phyloP scores from a whole-genome alignment of 2,329 filamentous ascomycete species.

The Talaromyces albobiverticillius region DNA sequence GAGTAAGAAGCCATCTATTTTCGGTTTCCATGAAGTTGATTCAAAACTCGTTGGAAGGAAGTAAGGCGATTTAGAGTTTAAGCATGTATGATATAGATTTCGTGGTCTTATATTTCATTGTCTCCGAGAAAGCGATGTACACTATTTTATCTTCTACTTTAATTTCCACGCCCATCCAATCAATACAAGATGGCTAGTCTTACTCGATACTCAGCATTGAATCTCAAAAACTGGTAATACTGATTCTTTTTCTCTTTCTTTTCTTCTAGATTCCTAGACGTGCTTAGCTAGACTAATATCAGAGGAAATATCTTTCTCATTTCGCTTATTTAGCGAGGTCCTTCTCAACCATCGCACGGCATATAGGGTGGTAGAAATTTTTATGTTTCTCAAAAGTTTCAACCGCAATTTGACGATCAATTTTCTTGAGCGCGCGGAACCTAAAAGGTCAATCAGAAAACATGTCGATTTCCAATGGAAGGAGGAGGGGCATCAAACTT shows the following conservation, averaged over 20 bases:
- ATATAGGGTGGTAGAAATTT: slow-evolving; percentile 96
- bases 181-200: too few relatives aligned
- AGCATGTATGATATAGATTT: not conserved
- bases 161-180: too few relatives aligned
- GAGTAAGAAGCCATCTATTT: slow-evolving; percentile 30
- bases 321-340: slow-evolving; percentile 52
- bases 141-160: too few relatives aligned
- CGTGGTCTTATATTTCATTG: too few relatives aligned
- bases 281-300: too few relatives aligned
- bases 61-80: slow-evolving; percentile 1
- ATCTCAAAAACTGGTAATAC: not conserved
- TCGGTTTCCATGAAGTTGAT: slow-evolving; percentile 33
- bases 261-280: not conserved
- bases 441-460: slow-evolving; percentile 17
- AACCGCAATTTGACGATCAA: slow-evolving; percentile 71
- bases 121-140: too few relatives aligned
- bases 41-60: slow-evolving; percentile 22
- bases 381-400: slow-evolving; percentile 82
- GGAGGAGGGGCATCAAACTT: slow-evolving; percentile 24
- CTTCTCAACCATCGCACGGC: slow-evolving; percentile 80
- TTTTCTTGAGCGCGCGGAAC: slow-evolving; percentile 67
- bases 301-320: too few relatives aligned
- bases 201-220: too few relatives aligned
- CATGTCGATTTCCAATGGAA: too few relatives aligned
- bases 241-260: not conserved